These are phyloP conservation scores for Zancudomyces culisetae DNA, from an alignment of 371 early-diverging fungal species.

Conservation along the genomic window DNA sequence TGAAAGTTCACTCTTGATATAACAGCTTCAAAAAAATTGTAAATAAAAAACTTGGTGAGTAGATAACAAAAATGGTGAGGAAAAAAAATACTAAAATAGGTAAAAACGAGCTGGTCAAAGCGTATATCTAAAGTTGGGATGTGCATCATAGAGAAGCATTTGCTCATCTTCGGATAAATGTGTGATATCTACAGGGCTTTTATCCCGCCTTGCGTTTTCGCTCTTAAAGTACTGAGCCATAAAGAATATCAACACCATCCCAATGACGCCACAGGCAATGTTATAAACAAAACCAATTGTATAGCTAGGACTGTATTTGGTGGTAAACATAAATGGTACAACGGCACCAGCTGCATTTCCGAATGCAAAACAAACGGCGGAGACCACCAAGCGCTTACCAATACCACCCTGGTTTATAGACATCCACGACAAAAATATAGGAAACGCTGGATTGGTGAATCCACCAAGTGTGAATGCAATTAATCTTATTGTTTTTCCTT, in stretches of 20 bases:
- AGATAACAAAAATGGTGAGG: too few species aligned
- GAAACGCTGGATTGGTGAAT: not conserved
- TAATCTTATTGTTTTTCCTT: not conserved
- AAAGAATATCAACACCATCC: not conserved
- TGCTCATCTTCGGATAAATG: not conserved
- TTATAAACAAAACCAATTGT: not conserved
- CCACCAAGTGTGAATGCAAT: not conserved
- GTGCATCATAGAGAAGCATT: not conserved
- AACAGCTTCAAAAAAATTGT: too few species aligned
- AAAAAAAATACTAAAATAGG: too few species aligned
- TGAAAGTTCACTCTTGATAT: too few species aligned
- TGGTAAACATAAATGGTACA: not conserved
- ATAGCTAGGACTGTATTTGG: not conserved
- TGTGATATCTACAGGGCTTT: not conserved
- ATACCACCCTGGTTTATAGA: not conserved
- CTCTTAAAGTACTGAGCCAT: slow-evolving; percentile 1
- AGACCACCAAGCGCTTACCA: not conserved
- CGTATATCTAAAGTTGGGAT: slow-evolving; percentile 2
- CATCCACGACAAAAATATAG: not conserved
- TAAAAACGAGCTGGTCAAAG: not conserved
- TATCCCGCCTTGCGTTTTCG: slow-evolving; percentile 2
- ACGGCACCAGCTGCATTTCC: not conserved
- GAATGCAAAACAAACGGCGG: not conserved
- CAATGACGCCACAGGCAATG: not conserved
- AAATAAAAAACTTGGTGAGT: too few species aligned